Percentiles rank a stretch among this genome's conserved stretches.
These are phyloP conservation scores for Pestalotiopsis sp. DNA, from an alignment of 2,329 filamentous ascomycete genomes.

Conservation along the genomic window DNA sequence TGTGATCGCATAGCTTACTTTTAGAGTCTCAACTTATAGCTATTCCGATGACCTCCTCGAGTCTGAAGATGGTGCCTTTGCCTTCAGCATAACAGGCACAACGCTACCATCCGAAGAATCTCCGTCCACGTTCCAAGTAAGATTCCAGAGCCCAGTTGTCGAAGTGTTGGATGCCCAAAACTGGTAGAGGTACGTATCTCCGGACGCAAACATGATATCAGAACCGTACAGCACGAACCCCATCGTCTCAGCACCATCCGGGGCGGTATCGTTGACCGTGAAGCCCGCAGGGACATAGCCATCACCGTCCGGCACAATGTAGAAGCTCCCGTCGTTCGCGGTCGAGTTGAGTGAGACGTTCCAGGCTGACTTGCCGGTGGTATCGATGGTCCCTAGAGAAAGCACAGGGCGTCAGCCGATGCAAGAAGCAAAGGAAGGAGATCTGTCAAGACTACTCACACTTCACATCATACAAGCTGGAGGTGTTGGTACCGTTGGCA, in stretches of 20 bases:
- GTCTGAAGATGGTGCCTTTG: neutral
- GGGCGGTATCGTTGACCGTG: neutral
- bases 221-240: neutral
- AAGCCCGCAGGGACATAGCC: neutral
- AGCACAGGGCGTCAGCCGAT: neutral
- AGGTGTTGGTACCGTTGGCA: neutral
- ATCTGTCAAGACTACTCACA: neutral
- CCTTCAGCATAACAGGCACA: neutral
- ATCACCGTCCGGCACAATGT: neutral
- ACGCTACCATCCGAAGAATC: neutral
- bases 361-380: neutral
- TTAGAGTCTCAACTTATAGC: too few species aligned
- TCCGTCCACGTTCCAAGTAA: neutral
- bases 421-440: neutral
- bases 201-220: neutral
- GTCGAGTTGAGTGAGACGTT: neutral
- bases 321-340: neutral
- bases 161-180: neutral
- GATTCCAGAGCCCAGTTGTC: neutral
- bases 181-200: neutral
- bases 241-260: neutral
- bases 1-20: too few species aligned
- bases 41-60: neutral
- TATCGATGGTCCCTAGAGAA: neutral
- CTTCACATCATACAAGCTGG: neutral